phyloP scores from a whole-genome alignment of 1,139 yeast species.

The Debaryomyces sp. region DNA sequence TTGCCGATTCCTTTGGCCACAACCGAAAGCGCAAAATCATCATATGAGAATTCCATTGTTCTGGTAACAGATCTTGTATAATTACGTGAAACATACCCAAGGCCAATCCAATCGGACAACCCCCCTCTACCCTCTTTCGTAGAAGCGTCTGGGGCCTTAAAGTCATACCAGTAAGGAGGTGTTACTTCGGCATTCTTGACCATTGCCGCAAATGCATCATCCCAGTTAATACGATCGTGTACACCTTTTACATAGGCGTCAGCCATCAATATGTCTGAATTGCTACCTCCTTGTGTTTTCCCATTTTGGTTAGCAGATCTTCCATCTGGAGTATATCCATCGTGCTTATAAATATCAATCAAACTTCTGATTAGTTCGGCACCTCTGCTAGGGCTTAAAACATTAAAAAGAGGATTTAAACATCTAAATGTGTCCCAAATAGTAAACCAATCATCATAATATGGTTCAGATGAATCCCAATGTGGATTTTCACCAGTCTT shows the following conservation, averaged over 20 bases:
- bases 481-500: slow-evolving; percentile 39
- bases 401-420: slow-evolving; percentile 32
- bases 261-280: slow-evolving; percentile 42
- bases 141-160: slow-evolving; percentile 30
- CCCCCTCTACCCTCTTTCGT: slow-evolving; percentile 37
- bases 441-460: slow-evolving; percentile 44
- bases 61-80: slow-evolving; percentile 37
- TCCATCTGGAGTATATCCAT: slow-evolving; percentile 44
- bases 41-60: slow-evolving; percentile 41
- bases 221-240: slow-evolving; percentile 27
- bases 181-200: slow-evolving; percentile 37
- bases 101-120: slow-evolving; percentile 31
- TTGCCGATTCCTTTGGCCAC: slow-evolving; percentile 36
- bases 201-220: slow-evolving; percentile 36
- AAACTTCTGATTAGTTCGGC: slow-evolving; percentile 33
- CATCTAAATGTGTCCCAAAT: slow-evolving; percentile 44
- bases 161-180: slow-evolving; percentile 30
- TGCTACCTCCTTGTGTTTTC: slow-evolving; percentile 43
- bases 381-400: slow-evolving; percentile 31
- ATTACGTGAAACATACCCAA: slow-evolving; percentile 32
- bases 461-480: slow-evolving; percentile 25
- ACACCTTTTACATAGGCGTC: slow-evolving; percentile 39
- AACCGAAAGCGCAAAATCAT: slow-evolving; percentile 38
- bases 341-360: slow-evolving; percentile 32
- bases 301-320: slow-evolving; percentile 42